Evolutionary conservation across 169 alveolate species (phyloP), one percentile per base, ranked within the genome.

Genomic region (Cryptosporidium viatorum): DNA sequence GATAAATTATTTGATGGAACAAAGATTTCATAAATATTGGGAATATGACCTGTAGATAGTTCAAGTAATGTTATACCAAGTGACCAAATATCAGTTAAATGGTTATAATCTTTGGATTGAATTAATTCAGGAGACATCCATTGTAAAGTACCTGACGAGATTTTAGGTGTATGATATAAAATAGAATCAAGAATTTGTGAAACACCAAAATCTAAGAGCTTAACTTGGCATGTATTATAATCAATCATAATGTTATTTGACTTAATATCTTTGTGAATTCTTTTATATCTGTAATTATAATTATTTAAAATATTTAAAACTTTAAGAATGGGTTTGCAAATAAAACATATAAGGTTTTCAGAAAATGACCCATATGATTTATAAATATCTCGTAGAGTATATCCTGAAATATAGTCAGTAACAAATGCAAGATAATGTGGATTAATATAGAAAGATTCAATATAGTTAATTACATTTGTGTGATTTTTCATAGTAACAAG

Each of bases 361-460:
- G 89, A 70, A 80, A 80, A 80, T n/a, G 89, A 4, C 26, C 89
- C 89, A 80, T 80, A 80, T 60, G 89, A 80, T 62, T 80, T 65
- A 62, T 80, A 80, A 9, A 80, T 62, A 14, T 80, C 89, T 41
- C 89, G 37, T 45, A 80, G 35, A 59, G 89, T 80, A 35, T 80
- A 80, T 1, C 89, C 89, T 14, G 89, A 65, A 26, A 80, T 48
- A 65, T 80, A 80, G 21, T 80, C 89, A 60, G 89, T 80, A 21
- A 80, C 89, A 45, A 80, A 59, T 29, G 80, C 89, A 26, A 80
- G 29, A 31, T 80, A 80, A 33, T 80, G 73, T 16, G 89, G 89
- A n/a, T 80, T 26, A 39, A 80, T 80, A 31, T 67, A 43, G 70
- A 80, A 80, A 6, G 89, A 80, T 39, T 80, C 89, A 9, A 41